A percentile compares a stretch with the other conserved stretches of the same genome.
Evolutionary conservation across 345 rosid genomes (phyloP).

Genomic region (Euclidium syriacum): DNA sequence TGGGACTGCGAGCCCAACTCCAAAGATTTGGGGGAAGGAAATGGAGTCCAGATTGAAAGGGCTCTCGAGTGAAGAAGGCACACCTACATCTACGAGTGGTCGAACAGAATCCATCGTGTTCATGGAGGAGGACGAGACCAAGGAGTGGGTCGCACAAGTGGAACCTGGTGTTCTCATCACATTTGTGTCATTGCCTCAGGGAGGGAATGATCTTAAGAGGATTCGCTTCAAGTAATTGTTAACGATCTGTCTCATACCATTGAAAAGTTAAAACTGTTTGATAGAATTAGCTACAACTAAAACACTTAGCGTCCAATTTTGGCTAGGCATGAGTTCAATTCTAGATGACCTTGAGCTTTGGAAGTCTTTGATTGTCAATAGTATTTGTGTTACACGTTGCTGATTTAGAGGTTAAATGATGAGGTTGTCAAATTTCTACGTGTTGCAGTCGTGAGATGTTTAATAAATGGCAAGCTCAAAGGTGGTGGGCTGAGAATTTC

Average conservation of each 20-base stretch:
- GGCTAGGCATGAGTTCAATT: too few relatives aligned
- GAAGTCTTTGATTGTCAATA: neutral
- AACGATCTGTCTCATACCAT: neutral
- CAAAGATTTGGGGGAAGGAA: conserved; percentile 65
- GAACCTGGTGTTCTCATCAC: conserved; percentile 96
- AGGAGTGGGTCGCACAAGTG: conserved; percentile 97
- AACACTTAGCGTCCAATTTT: neutral
- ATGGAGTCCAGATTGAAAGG: conserved; percentile 71
- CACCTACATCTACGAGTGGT: conserved; percentile 72
- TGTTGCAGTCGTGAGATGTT: conserved; percentile 82
- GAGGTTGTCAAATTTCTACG: neutral
- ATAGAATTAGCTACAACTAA: neutral
- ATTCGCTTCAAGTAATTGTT: conserved; percentile 77
- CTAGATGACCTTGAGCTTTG: neutral
- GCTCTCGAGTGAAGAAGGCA: conserved; percentile 84
- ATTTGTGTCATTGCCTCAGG: conserved; percentile 70
- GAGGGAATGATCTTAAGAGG: conserved; percentile 87
- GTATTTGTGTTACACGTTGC: neutral
- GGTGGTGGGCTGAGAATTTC: conserved; percentile 88
- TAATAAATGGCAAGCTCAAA: conserved; percentile 92
- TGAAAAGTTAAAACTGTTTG: neutral
- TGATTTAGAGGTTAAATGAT: neutral
- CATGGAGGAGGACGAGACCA: conserved; percentile 77
- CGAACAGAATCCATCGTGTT: conserved; percentile 63
- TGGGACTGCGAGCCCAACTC: conserved; percentile 62